Percentiles rank a stretch among this genome's conserved stretches.
These are phyloP conservation scores for Phytophthora tubulina DNA, from an alignment of 352 stramenopile genomes.

Conservation along the genomic window DNA sequence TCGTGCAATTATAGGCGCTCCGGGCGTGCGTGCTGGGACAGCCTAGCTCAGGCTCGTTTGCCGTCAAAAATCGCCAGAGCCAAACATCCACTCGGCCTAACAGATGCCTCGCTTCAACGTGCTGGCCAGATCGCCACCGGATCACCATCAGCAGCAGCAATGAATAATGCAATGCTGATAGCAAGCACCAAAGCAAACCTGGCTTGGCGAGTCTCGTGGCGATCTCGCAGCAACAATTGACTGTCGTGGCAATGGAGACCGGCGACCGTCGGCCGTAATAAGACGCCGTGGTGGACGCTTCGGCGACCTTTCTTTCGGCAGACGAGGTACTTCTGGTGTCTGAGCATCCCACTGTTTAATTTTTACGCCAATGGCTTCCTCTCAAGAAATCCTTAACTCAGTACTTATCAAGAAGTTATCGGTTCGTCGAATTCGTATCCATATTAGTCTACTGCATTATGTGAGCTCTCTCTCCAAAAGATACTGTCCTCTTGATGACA, in stretches of 20 bases:
- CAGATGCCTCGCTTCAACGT: slow-evolving; percentile 35
- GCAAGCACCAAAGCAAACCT: neutral
- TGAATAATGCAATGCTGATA: neutral
- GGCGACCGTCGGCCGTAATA: neutral
- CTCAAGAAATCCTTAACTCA: neutral
- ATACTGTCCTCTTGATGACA: slow-evolving; percentile 6
- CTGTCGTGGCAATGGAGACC: neutral
- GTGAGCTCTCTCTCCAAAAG: neutral
- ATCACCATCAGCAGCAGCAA: neutral
- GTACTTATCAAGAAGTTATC: too few species aligned
- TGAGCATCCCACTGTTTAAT: slow-evolving; percentile 21
- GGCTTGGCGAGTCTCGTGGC: neutral
- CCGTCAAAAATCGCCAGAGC: slow-evolving; percentile 5
- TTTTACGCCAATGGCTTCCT: slow-evolving; percentile 28
- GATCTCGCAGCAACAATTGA: neutral
- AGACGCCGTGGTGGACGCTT: slow-evolving; percentile 15
- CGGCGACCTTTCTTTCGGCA: slow-evolving; percentile 21
- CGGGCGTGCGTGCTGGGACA: slow-evolving; percentile 37
- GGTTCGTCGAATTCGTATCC: too few species aligned
- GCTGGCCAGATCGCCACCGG: slow-evolving; percentile 13
- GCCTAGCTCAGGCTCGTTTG: slow-evolving; percentile 26
- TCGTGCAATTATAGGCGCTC: slow-evolving; percentile 30
- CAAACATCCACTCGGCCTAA: slow-evolving; percentile 22
- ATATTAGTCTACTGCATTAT: neutral
- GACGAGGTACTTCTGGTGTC: slow-evolving; percentile 29